phyloP scores from a whole-genome alignment of 2,329 filamentous ascomycete genomes.

The Torrubiella hemipterigena region DNA sequence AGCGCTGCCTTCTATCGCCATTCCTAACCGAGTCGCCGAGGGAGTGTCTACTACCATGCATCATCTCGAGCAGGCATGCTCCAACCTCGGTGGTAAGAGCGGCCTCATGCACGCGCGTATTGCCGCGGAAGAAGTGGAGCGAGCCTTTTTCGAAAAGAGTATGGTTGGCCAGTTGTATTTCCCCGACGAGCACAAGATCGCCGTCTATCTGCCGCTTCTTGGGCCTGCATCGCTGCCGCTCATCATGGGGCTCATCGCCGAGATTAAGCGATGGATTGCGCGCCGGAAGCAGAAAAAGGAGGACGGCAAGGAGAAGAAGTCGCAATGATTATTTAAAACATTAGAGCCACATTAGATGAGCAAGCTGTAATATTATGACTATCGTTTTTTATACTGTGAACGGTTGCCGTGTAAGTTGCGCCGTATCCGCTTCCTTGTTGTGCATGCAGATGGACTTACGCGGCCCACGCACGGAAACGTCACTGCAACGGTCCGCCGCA shows the following conservation, averaged over 20 bases:
- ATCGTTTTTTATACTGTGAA: background rate
- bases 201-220: slow-evolving; percentile 84
- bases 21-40: slow-evolving; percentile 74
- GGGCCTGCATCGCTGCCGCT: slow-evolving; percentile 87
- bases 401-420: background rate
- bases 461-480: no score
- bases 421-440: background rate
- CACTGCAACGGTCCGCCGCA: background rate
- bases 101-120: slow-evolving; percentile 72
- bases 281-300: slow-evolving; percentile 31
- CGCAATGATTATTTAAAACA: no score
- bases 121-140: slow-evolving; percentile 80
- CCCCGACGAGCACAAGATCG: slow-evolving; percentile 95
- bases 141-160: slow-evolving; percentile 94
- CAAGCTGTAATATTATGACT: background rate
- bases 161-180: slow-evolving; percentile 99
- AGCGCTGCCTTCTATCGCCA: slow-evolving; percentile 80
- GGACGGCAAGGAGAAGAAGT: slow-evolving; percentile 25
- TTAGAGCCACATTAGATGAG: no score
- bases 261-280: slow-evolving; percentile 53
- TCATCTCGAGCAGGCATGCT: slow-evolving; percentile 68
- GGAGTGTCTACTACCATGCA: slow-evolving; percentile 70
- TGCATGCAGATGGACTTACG: no score
- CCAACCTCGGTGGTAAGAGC: slow-evolving; percentile 49
- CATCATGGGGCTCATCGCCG: slow-evolving; percentile 71